Evolutionary conservation across 139 green algal genomes (phyloP).

Genomic region (Mychonastes homosphaera): DNA sequence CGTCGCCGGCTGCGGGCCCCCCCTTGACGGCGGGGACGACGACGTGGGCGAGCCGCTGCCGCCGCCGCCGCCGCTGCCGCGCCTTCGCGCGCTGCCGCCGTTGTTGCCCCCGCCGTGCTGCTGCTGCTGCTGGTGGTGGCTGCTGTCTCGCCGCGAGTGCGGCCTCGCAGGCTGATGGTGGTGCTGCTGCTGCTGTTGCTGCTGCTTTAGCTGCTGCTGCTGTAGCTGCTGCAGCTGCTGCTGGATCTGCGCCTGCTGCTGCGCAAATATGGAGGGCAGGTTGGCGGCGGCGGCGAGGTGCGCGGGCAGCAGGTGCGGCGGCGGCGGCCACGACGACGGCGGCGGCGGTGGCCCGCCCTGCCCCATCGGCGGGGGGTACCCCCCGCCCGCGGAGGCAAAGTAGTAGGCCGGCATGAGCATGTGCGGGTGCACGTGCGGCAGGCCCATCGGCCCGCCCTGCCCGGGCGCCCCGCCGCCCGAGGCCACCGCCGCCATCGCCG

Average conservation of each 20-base stretch:
- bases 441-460: background rate
- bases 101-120: no score
- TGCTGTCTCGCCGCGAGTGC: no score
- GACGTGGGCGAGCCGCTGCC: no score
- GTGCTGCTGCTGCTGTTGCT: background rate
- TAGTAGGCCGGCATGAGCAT: no score
- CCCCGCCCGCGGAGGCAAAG: background rate
- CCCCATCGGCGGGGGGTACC: background rate
- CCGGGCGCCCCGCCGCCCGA: background rate
- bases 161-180: background rate
- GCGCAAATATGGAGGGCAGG: background rate
- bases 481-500: background rate
- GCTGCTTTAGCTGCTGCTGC: background rate
- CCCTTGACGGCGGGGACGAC: no score
- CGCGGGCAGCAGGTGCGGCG: background rate
- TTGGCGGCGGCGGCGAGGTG: background rate
- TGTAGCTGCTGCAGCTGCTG: slow-evolving; percentile 2
- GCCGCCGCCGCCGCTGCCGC: no score
- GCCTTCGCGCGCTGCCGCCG: no score
- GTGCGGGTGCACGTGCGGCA: background rate
- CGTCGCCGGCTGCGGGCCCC: no score
- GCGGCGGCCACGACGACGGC: background rate
- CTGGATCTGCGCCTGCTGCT: background rate
- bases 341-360: background rate
- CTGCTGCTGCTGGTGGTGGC: no score